A percentile compares a stretch with the other conserved stretches of the same genome.
phyloP scores from a whole-genome alignment of 805 yeast species.

The Saturnispora saitoi region DNA sequence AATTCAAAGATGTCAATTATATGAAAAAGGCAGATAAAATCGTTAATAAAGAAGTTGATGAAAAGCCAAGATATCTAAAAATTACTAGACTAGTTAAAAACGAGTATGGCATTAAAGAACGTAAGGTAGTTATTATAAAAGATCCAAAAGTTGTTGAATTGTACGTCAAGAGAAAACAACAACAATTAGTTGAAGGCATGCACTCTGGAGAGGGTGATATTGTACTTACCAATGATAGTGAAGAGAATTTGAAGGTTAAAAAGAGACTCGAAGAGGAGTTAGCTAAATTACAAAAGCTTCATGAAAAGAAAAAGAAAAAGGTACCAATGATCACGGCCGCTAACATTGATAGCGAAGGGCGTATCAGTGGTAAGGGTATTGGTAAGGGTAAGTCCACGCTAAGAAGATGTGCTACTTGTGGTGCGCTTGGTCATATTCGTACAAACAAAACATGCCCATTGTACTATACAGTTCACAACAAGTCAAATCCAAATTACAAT shows the following conservation, averaged over 20 bases:
- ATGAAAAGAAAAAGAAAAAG: constrained; percentile 38
- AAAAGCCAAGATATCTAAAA: constrained; percentile 33
- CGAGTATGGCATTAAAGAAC: constrained; percentile 75
- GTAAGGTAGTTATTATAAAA: constrained; percentile 66
- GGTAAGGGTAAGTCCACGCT: constrained; percentile 67
- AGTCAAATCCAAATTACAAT: constrained; percentile 28
- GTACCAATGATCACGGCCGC: constrained; percentile 27
- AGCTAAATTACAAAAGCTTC: constrained; percentile 72
- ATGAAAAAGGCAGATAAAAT: constrained; percentile 30
- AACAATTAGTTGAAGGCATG: constrained; percentile 27
- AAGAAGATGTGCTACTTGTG: constrained; percentile 90
- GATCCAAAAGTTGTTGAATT: constrained; percentile 86
- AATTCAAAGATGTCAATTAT: constrained; percentile 27
- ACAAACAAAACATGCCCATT: constrained; percentile 89
- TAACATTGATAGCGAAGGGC: constrained; percentile 29
- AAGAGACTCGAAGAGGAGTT: constrained; percentile 74
- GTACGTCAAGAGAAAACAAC: constrained; percentile 51
- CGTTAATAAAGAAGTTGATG: constrained; percentile 26
- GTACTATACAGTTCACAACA: constrained; percentile 42
- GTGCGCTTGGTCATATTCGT: constrained; percentile 89
- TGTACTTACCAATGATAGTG: constrained; percentile 73
- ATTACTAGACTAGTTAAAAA: constrained; percentile 78
- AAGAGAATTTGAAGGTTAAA: constrained; percentile 67
- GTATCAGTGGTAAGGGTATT: constrained; percentile 54
- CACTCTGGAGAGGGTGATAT: constrained; percentile 62